These are phyloP conservation scores for Chrysosphaeria jannelii DNA, from an alignment of 2,329 filamentous ascomycete genomes.

Conservation along the genomic window DNA sequence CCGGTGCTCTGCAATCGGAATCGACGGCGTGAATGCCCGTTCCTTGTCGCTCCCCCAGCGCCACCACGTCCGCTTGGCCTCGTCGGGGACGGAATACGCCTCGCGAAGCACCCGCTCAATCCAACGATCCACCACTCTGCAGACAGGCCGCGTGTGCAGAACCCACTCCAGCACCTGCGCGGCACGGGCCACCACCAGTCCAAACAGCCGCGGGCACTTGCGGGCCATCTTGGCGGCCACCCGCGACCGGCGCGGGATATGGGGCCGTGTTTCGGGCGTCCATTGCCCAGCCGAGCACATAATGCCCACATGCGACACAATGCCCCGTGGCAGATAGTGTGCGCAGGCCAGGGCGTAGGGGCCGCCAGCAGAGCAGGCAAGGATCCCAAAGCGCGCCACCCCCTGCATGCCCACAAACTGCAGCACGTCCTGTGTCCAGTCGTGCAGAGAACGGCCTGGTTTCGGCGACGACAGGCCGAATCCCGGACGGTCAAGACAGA, in stretches of 20 bases:
- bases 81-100: not conserved
- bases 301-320: constrained; percentile 10
- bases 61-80: constrained; percentile 1
- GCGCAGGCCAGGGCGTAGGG: constrained; percentile 11
- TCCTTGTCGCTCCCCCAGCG: no score
- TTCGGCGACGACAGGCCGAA: constrained; percentile 12
- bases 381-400: constrained; percentile 8
- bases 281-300: constrained; percentile 10
- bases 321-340: constrained; percentile 2
- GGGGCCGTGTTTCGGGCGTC: constrained; percentile 3
- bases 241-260: constrained; percentile 7
- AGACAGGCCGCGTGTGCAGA: constrained; percentile 3
- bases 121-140: constrained; percentile 4
- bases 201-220: constrained; percentile 6
- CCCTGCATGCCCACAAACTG: constrained; percentile 7
- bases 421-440: constrained; percentile 10
- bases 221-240: constrained; percentile 4
- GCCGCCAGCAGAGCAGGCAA: constrained; percentile 10
- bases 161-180: constrained; percentile 6
- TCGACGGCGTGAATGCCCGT: not conserved
- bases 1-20: constrained; percentile 5
- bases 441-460: constrained; percentile 7
- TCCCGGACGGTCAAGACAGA: constrained; percentile 13
- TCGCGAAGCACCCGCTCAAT: constrained; percentile 6
- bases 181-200: constrained; percentile 3